phyloP scores from a whole-genome alignment of 257 asterid genomes.

The Gentiana dahurica region DNA sequence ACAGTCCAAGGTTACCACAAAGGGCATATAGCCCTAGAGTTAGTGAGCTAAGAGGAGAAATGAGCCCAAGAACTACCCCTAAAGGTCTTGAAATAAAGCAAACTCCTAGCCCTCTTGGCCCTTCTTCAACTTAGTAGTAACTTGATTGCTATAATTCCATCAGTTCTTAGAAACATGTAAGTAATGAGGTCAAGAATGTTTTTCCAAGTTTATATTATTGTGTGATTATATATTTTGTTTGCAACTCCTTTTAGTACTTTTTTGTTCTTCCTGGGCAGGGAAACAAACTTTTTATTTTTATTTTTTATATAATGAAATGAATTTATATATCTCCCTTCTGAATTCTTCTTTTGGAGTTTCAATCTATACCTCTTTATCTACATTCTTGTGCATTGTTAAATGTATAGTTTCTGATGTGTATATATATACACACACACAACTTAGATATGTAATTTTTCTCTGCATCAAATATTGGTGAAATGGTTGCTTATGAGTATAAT shows the following conservation, averaged over 20 bases:
- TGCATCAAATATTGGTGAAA: no score
- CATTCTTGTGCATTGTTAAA: no score
- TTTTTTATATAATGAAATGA: no score
- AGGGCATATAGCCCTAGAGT: conserved; percentile 53
- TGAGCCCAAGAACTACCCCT: conserved; percentile 29
- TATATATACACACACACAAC: no score
- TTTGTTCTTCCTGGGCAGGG: conserved; percentile 8
- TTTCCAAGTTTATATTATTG: background rate
- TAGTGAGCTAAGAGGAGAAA: conserved; percentile 34
- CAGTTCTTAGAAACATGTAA: background rate
- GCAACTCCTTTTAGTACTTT: background rate
- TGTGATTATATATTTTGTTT: background rate
- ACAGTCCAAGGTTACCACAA: conserved; percentile 40
- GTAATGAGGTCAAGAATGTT: background rate
- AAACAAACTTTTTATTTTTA: background rate
- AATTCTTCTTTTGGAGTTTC: no score
- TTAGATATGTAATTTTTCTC: no score
- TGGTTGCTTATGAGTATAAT: no score
- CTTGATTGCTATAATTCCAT: background rate
- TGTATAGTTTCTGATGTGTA: no score
- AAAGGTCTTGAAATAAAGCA: conserved; percentile 39
- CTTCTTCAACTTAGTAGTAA: conserved; percentile 27
- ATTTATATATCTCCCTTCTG: no score
- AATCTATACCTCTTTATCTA: no score
- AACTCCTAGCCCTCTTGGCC: conserved; percentile 49